Evolutionary conservation across 1,284 basidiomycete genomes (phyloP).

Genomic region (Fomitopsis betulina): DNA sequence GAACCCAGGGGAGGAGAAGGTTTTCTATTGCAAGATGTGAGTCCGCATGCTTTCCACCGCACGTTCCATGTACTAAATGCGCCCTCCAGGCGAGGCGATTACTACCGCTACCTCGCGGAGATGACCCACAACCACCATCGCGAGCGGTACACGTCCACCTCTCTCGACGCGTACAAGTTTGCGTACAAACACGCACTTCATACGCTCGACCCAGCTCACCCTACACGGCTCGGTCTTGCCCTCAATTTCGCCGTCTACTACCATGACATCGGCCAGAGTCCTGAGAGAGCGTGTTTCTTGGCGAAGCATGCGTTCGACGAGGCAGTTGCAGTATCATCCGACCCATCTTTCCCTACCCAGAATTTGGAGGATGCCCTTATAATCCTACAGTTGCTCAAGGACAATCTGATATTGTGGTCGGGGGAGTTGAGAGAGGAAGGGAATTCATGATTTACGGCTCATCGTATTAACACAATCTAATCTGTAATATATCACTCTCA

Average conservation of each 20-base stretch:
- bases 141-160: conserved; percentile 47
- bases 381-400: conserved; percentile 60
- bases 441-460: neutral
- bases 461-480: neutral
- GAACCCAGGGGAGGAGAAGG: conserved; percentile 54
- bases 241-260: conserved; percentile 98
- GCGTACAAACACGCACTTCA: conserved; percentile 62
- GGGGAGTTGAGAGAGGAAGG: conserved; percentile 38
- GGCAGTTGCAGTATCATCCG: conserved; percentile 47
- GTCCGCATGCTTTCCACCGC: conserved; percentile 11
- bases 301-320: conserved; percentile 75
- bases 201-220: conserved; percentile 56
- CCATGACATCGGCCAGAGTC: conserved; percentile 91
- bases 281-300: conserved; percentile 89
- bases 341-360: conserved; percentile 31
- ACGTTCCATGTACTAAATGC: neutral
- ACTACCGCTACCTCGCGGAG: conserved; percentile 66
- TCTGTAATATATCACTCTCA: neutral
- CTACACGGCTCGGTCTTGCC: conserved; percentile 82
- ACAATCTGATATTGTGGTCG: conserved; percentile 63
- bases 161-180: conserved; percentile 59
- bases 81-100: conserved; percentile 56
- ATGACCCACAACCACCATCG: conserved; percentile 41
- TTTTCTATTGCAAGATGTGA: conserved; percentile 69
- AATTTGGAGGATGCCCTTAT: conserved; percentile 58